These are phyloP conservation scores for Ambrosia artemisiifolia DNA, from an alignment of 129 eudicot species.

Conservation along the genomic window DNA sequence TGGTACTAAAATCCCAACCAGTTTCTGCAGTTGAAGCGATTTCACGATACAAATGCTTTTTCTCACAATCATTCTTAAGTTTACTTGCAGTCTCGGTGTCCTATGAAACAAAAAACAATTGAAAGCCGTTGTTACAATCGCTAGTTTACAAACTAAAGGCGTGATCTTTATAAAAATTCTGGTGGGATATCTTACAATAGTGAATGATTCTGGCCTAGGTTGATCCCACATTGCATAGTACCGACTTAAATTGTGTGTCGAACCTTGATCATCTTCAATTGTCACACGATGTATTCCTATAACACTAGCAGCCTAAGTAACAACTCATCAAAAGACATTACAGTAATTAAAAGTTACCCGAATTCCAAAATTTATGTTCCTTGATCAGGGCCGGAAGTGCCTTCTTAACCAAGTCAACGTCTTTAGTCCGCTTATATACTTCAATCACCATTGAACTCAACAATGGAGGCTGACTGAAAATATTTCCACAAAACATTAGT, in stretches of 20 bases:
- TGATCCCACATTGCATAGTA: slow-evolving; percentile 94
- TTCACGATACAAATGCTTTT: slow-evolving; percentile 62
- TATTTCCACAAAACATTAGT: slow-evolving; percentile 2
- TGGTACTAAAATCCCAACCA: slow-evolving; percentile 96
- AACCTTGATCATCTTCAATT: slow-evolving; percentile 58
- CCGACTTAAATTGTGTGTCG: slow-evolving; percentile 57
- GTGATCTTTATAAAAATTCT: not conserved
- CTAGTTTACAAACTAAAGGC: not conserved
- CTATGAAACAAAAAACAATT: slow-evolving; percentile 29
- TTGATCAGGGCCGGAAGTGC: slow-evolving; percentile 74
- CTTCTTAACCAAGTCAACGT: slow-evolving; percentile 49
- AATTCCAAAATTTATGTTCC: slow-evolving; percentile 81
- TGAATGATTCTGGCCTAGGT: slow-evolving; percentile 91
- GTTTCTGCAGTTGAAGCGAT: slow-evolving; percentile 89
- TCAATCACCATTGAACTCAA: slow-evolving; percentile 87
- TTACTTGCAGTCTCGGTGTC: slow-evolving; percentile 65
- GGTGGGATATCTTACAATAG: slow-evolving; percentile 49
- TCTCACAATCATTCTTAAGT: slow-evolving; percentile 44
- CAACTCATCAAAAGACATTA: not conserved
- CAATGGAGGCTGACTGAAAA: slow-evolving; percentile 87
- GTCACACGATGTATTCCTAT: slow-evolving; percentile 74
- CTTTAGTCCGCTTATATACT: slow-evolving; percentile 57
- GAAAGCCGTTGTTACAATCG: not conserved
- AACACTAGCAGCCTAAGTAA: not conserved
- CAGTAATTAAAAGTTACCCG: slow-evolving; percentile 36